Base-by-base conservation (phyloP, 2,329 filamentous ascomycete genomes). In the Akanthomyces lecanii region DNA sequence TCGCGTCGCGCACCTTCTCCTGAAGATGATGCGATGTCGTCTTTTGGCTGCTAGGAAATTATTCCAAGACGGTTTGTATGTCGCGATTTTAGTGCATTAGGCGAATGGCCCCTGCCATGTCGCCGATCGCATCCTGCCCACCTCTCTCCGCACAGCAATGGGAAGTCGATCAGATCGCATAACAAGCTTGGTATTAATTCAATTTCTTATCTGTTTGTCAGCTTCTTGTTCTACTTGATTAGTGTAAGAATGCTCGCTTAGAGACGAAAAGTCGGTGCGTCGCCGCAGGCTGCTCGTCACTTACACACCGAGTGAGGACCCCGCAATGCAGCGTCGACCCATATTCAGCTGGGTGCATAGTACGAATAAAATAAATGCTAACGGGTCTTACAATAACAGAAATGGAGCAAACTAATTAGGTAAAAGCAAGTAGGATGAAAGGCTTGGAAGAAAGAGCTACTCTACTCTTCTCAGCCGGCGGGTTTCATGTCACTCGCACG, bases 81-180 rank as follows among this genome's bases (percentile, higher is more conserved):
- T 51, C 58, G 58, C 50, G 58, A 61, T 61, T 61, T 61, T 61
- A 61, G 58, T 61, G 48, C 28, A 21, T 61, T 44, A 25, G 16
- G 48, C 58, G 36, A 52, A 61, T 61, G 57, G 36, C 47, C 16
- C 5, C 23, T 11, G 45, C 38, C 52, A 16, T 51, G 45, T 25
- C 10, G 56, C 56, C 36, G 56, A 59, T 59, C 56, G 36, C 56
- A 14, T 33, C 38, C 38, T 40, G 38, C 12, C 33, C 33, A 33
- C 56, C 36, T 51, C 33, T 30, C 21, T 11, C 47, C 4, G 36
- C 23, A 14, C 1, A 16, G 21, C 33, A 59, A 21, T 14, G 30
- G 16, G 45, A 21, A 33, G 23, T 10, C 36, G 33, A 50, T 50
- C 21, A 42, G 45, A 44, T 59, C 47, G 12, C 45, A 42, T 4